Percentiles rank a stretch among this genome's conserved stretches.
phyloP scores from a whole-genome alignment of 495 filamentous ascomycete genomes.

The Aspergillus wentii region DNA sequence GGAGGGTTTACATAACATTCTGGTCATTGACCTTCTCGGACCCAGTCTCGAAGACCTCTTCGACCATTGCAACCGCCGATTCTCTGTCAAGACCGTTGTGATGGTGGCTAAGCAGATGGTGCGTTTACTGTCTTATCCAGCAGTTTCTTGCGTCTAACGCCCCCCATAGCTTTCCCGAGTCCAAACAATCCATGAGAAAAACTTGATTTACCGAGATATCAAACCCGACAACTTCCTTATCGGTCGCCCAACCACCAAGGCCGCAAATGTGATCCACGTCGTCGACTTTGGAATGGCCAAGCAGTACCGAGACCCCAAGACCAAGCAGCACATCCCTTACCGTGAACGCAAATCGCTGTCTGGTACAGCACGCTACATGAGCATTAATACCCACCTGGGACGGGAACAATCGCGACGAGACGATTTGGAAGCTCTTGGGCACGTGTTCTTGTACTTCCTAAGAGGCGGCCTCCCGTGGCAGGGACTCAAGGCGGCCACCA shows the following conservation, averaged over 20 bases:
- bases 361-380: conserved; percentile 98
- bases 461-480: conserved; percentile 96
- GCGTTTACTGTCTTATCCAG: conserved; percentile 16
- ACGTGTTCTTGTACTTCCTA: conserved; percentile 99
- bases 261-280: conserved; percentile 96
- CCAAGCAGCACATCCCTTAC: conserved; percentile 98
- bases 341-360: conserved; percentile 96
- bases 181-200: conserved; percentile 99
- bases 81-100: conserved; percentile 94
- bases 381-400: conserved; percentile 98
- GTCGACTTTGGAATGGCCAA: conserved; percentile 99
- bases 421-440: conserved; percentile 91
- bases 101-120: conserved; percentile 99
- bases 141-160: not conserved
- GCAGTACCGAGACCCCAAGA: conserved; percentile 98
- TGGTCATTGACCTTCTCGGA: conserved; percentile 96
- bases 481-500: conserved; percentile 96
- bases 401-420: conserved; percentile 95
- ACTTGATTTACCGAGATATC: conserved; percentile 98
- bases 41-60: conserved; percentile 97
- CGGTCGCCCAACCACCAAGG: conserved; percentile 85
- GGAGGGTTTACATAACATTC: conserved; percentile 97
- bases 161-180: conserved; percentile 79
- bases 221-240: conserved; percentile 99
- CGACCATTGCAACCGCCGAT: conserved; percentile 93